phyloP scores from a whole-genome alignment of 1,139 yeast genomes.

The Yamadazyma songkhlaensis region DNA sequence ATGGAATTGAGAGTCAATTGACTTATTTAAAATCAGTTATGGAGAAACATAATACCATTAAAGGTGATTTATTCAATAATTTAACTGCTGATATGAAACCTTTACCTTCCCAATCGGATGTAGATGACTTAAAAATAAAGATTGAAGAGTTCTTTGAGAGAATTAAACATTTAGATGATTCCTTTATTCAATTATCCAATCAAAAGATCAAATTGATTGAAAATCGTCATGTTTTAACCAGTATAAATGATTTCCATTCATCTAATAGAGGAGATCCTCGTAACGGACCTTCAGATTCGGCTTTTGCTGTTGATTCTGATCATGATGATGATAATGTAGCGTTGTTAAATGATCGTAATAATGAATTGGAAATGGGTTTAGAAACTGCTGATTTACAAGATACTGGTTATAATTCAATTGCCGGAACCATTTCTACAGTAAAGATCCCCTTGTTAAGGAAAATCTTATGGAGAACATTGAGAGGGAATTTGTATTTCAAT shows the following conservation, averaged over 20 bases:
- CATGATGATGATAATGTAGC: slow-evolving; percentile 35
- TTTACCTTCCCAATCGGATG: slow-evolving; percentile 29
- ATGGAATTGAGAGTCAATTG: slow-evolving; percentile 29
- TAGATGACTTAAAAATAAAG: slow-evolving; percentile 26
- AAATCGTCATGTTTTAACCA: slow-evolving; percentile 31
- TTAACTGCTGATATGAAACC: slow-evolving; percentile 25
- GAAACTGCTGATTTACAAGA: slow-evolving; percentile 42
- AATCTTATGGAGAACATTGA: slow-evolving; percentile 52
- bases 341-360: slow-evolving; percentile 24
- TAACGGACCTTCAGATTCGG: too few species aligned
- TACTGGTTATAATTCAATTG: slow-evolving; percentile 44
- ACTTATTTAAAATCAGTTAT: slow-evolving; percentile 32
- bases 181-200: slow-evolving; percentile 23
- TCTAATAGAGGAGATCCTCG: slow-evolving; percentile 11
- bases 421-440: slow-evolving; percentile 48
- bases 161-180: slow-evolving; percentile 33
- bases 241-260: slow-evolving; percentile 30
- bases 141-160: slow-evolving; percentile 23
- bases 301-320: slow-evolving; percentile 9
- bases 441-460: slow-evolving; percentile 46
- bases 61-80: slow-evolving; percentile 24
- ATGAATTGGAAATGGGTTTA: slow-evolving; percentile 27
- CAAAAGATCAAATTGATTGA: slow-evolving; percentile 27
- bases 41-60: slow-evolving; percentile 27
- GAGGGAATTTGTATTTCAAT: slow-evolving; percentile 53